Evolutionary conservation across 108 stramenopile genomes (phyloP).

Genomic region (Skeletonema potamos): DNA sequence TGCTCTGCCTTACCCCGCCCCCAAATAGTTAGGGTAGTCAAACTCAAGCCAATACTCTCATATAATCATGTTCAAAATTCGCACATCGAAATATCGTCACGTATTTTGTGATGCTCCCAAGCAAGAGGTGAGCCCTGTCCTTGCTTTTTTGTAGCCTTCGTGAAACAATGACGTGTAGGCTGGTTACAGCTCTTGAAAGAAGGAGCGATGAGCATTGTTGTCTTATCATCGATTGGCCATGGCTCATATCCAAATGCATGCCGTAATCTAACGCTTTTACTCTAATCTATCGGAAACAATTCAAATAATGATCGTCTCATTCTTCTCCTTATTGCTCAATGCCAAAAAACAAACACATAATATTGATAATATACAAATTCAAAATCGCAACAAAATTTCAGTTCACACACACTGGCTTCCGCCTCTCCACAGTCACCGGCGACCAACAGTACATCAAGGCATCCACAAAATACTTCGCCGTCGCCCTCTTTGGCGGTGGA

Average conservation of each 20-base stretch:
- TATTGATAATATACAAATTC: not conserved
- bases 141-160: not conserved
- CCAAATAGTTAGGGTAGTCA: not conserved
- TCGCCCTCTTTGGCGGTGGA: constrained; percentile 93
- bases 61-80: constrained; percentile 79
- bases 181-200: not conserved
- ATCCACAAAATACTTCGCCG: constrained; percentile 96
- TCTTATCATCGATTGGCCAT: not conserved
- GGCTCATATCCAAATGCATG: not conserved
- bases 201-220: not conserved
- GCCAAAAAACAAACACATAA: not conserved
- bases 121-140: constrained; percentile 62
- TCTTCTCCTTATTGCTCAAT: not conserved
- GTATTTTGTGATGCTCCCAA: constrained; percentile 88
- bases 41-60: not conserved
- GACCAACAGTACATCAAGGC: constrained; percentile 99
- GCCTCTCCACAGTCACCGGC: constrained; percentile 92
- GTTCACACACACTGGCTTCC: constrained; percentile 68
- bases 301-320: not conserved
- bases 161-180: constrained; percentile 2
- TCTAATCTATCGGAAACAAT: not conserved
- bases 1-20: too few relatives aligned
- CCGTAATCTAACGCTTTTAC: not conserved
- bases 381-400: not conserved
- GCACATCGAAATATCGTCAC: constrained; percentile 88